Evolutionary conservation across 768 basidiomycete species (phyloP).

Genomic region (Candolleomyces efflorescens): DNA sequence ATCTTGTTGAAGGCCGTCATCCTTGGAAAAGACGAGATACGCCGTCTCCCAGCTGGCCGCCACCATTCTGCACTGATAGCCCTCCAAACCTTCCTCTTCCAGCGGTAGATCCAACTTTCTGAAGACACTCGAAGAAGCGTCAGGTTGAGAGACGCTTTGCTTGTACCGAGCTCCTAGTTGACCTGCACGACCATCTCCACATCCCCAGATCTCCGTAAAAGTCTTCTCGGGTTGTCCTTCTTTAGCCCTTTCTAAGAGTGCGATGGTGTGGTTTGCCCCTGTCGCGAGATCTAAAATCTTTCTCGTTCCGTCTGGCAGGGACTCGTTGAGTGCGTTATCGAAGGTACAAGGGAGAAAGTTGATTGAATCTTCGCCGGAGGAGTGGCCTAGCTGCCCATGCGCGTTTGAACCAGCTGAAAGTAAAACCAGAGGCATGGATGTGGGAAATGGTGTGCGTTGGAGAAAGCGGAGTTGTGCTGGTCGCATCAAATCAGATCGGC

Average conservation of each 20-base stretch:
- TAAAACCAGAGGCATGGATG: conserved; percentile 13
- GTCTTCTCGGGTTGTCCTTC: conserved; percentile 7
- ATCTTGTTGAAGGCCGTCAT: conserved; percentile 17
- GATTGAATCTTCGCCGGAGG: conserved; percentile 41
- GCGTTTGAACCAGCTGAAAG: conserved; percentile 48
- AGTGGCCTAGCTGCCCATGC: conserved; percentile 47
- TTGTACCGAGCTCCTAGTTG: conserved; percentile 59
- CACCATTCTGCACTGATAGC: conserved; percentile 45
- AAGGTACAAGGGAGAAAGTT: conserved; percentile 40
- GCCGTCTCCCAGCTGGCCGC: conserved; percentile 84
- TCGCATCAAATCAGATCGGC: no score
- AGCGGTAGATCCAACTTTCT: conserved; percentile 41
- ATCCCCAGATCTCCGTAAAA: conserved; percentile 56
- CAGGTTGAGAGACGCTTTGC: conserved; percentile 11
- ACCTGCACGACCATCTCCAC: conserved; percentile 65
- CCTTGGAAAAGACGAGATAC: conserved; percentile 47
- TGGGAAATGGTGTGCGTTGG: not conserved
- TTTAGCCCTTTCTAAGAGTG: conserved; percentile 45
- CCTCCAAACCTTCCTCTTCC: conserved; percentile 27
- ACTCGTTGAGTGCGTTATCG: conserved; percentile 18
- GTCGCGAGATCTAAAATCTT: conserved; percentile 50
- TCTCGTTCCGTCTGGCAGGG: conserved; percentile 25
- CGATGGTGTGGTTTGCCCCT: conserved; percentile 79
- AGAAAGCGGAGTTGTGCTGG: not conserved
- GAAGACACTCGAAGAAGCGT: conserved; percentile 35